Percentiles rank a stretch among this genome's conserved stretches.
Conservation (phyloP, 129 eudicot genomes). For the Tagetes erecta region DNA sequence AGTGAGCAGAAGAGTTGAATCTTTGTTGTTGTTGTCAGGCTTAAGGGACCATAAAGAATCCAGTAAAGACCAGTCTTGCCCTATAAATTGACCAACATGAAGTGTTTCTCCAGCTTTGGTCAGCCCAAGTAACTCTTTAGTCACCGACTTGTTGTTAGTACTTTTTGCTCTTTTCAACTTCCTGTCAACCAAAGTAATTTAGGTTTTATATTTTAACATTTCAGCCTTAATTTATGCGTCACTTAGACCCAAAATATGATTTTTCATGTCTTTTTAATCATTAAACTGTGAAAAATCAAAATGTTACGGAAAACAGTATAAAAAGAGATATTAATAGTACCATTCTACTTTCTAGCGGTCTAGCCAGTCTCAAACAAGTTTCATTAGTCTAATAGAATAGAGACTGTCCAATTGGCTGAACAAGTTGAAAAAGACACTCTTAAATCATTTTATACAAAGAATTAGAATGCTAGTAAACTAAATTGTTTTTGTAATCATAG, state of each 20-base stretch:
- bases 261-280: conserved; percentile 3
- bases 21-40: conserved; percentile 39
- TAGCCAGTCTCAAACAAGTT: not conserved
- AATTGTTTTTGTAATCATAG: not conserved
- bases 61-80: conserved; percentile 63
- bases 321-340: not conserved
- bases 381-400: not conserved
- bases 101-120: conserved; percentile 50
- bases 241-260: not conserved
- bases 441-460: not conserved
- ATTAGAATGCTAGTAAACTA: conserved; percentile 4
- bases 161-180: conserved; percentile 38
- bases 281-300: not conserved
- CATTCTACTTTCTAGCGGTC: no score
- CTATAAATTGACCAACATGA: conserved; percentile 52
- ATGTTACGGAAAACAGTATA: not conserved
- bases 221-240: not conserved
- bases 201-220: not conserved
- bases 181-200: conserved; percentile 39
- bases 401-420: not conserved
- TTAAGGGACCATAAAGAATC: conserved; percentile 66
- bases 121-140: conserved; percentile 58
- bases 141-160: conserved; percentile 17
- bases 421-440: not conserved
- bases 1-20: conserved; percentile 55